phyloP scores from a whole-genome alignment of 495 filamentous ascomycete species.

The Xylaria curta region DNA sequence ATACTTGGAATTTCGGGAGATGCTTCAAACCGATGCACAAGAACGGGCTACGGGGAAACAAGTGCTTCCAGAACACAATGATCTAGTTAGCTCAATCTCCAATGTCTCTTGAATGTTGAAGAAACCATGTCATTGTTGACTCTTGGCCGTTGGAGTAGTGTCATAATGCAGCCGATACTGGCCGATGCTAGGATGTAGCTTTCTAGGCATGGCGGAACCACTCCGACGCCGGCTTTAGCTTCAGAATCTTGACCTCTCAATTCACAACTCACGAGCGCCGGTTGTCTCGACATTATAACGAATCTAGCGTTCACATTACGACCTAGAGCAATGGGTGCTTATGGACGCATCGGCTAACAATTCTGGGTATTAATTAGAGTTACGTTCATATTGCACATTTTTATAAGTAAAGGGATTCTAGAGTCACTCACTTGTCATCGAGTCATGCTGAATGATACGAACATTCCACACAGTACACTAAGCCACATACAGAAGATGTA shows the following conservation, averaged over 20 bases:
- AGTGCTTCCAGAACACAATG: not conserved
- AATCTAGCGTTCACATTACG: too few relatives aligned
- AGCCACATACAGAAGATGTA: not conserved
- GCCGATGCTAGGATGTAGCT: conserved; percentile 5
- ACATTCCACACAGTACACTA: not conserved
- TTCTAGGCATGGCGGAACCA: not conserved
- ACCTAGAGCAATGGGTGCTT: not conserved
- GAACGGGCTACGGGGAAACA: not conserved
- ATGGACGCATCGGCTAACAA: not conserved
- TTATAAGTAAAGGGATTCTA: not conserved
- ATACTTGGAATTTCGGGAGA: not conserved
- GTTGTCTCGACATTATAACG: not conserved
- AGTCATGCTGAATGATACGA: not conserved
- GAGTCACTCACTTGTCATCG: not conserved
- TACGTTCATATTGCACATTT: not conserved
- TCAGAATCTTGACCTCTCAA: not conserved
- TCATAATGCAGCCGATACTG: not conserved
- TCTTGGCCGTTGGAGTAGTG: not conserved
- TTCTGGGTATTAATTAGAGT: not conserved
- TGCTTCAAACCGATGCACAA: not conserved
- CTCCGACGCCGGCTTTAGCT: conserved; percentile 20
- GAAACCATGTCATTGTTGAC: not conserved
- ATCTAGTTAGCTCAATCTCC: not conserved
- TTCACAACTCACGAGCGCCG: not conserved
- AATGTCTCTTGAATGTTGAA: not conserved